A percentile compares a stretch with the other conserved stretches of the same genome.
Evolutionary conservation across 140 eudicot species (phyloP).

Genomic region (Anethum foeniculum): DNA sequence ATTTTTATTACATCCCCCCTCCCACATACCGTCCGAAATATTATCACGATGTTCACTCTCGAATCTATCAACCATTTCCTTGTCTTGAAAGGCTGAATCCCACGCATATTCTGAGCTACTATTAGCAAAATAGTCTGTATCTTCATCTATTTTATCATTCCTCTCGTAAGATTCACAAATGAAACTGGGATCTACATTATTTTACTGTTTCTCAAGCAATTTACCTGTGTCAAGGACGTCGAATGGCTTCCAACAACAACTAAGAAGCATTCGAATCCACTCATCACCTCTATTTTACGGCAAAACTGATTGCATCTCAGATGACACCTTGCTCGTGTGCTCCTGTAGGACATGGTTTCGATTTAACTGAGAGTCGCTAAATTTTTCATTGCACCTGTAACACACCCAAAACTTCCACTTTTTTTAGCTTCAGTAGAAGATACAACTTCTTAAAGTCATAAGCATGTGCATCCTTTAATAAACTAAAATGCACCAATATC

Average conservation of each 20-base stretch:
- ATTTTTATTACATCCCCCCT: conserved; percentile 41
- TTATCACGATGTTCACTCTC: conserved; percentile 30
- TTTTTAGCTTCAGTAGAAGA: conserved; percentile 43
- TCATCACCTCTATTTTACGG: conserved; percentile 55
- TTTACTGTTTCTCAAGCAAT: conserved; percentile 43
- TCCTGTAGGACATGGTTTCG: conserved; percentile 60
- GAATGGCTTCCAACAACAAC: conserved; percentile 67
- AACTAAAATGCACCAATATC: conserved; percentile 60
- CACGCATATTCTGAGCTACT: conserved; percentile 48
- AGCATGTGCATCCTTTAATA: conserved; percentile 41
- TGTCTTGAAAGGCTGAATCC: conserved; percentile 37
- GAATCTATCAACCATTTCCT: conserved; percentile 26
- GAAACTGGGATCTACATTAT: conserved; percentile 19
- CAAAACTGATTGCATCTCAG: conserved; percentile 52
- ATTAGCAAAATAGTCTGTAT: conserved; percentile 32
- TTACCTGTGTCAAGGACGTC: conserved; percentile 54
- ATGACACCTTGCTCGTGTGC: conserved; percentile 57
- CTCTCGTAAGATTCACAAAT: conserved; percentile 17
- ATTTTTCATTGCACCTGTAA: conserved; percentile 69
- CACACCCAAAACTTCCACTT: conserved; percentile 78
- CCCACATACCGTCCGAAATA: conserved; percentile 28
- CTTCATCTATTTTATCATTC: conserved; percentile 20
- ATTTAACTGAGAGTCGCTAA: conserved; percentile 42
- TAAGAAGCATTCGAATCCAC: conserved; percentile 84
- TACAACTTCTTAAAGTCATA: conserved; percentile 68